A percentile compares a stretch with the other conserved stretches of the same genome.
phyloP scores from a whole-genome alignment of 1,139 yeast genomes.

The Saccharomyces hybrid region DNA sequence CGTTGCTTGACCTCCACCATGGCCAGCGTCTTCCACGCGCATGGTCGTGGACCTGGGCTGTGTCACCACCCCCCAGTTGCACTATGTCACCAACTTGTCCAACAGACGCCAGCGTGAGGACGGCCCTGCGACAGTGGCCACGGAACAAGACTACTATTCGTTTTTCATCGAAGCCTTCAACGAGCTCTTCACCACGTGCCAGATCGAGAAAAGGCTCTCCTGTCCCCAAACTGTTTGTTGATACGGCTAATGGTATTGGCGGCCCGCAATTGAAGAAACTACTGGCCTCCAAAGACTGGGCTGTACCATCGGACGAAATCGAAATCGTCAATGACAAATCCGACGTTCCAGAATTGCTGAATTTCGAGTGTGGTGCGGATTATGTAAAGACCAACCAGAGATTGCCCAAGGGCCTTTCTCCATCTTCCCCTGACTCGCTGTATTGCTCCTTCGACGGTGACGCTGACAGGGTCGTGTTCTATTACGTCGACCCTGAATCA shows the following conservation, averaged over 20 bases:
- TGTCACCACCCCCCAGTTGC: constrained; percentile 91
- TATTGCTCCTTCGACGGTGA: constrained; percentile 94
- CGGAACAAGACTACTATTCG: constrained; percentile 55
- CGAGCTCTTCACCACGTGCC: constrained; percentile 35
- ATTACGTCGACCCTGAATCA: constrained; percentile 43
- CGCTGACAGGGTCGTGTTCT: constrained; percentile 90
- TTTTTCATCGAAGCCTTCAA: constrained; percentile 49
- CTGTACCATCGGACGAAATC: constrained; percentile 35
- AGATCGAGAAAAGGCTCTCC: constrained; percentile 29
- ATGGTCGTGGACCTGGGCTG: constrained; percentile 51
- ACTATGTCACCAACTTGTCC: constrained; percentile 53
- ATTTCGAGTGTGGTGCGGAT: constrained; percentile 89
- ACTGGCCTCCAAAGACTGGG: constrained; percentile 33
- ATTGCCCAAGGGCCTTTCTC: constrained; percentile 54
- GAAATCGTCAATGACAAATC: constrained; percentile 55
- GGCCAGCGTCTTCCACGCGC: constrained; percentile 39
- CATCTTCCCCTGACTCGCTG: constrained; percentile 34
- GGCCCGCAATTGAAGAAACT: constrained; percentile 64
- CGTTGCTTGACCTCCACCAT: constrained; percentile 64
- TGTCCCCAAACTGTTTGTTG: constrained; percentile 54
- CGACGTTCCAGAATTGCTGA: constrained; percentile 50
- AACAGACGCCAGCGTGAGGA: constrained; percentile 46
- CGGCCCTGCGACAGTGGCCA: constrained; percentile 36
- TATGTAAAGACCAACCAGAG: constrained; percentile 83
- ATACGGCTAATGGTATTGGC: constrained; percentile 94